Conservation (phyloP, 495 filamentous ascomycete species). For the Podospora anserina region DNA sequence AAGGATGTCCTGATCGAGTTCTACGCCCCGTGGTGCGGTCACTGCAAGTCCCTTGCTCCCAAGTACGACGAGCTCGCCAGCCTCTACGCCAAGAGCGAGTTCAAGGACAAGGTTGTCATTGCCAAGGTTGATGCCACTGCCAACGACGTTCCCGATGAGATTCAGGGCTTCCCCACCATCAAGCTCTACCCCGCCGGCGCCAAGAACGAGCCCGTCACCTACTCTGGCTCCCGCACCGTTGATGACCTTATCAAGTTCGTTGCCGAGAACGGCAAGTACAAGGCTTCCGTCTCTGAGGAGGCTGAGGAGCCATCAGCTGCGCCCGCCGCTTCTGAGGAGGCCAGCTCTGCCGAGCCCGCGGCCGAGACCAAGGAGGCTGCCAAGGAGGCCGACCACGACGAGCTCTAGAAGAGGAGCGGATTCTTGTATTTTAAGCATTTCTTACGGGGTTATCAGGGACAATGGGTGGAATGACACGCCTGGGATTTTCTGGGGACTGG, state of each 20-base stretch:
- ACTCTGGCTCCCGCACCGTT: conserved; percentile 81
- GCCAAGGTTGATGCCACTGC: conserved; percentile 97
- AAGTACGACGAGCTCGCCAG: conserved; percentile 88
- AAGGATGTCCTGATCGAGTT: conserved; percentile 99
- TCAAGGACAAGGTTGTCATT: conserved; percentile 79
- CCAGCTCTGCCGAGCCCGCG: conserved; percentile 36
- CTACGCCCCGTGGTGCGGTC: conserved; percentile 98
- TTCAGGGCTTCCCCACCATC: conserved; percentile 98
- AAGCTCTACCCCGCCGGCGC: conserved; percentile 92
- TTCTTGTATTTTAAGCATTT: conserved; percentile 27
- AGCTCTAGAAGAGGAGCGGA: conserved; percentile 53
- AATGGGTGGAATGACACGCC: conserved; percentile 14
- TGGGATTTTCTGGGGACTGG: conserved; percentile 28
- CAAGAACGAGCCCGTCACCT: conserved; percentile 82
- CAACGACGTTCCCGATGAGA: conserved; percentile 96
- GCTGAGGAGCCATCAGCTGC: conserved; percentile 55
- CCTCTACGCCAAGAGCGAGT: conserved; percentile 71
- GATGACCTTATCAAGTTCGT: conserved; percentile 95
- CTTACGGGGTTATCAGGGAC: conserved; percentile 29
- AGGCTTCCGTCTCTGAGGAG: conserved; percentile 57
- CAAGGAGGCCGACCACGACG: conserved; percentile 56
- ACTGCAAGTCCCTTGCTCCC: conserved; percentile 93
- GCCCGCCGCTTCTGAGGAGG: conserved; percentile 41
- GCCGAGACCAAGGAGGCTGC: conserved; percentile 39
- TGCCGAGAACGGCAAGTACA: conserved; percentile 89